A percentile compares a stretch with the other conserved stretches of the same genome.
These are phyloP conservation scores for Phytophthora ohioensis DNA, from an alignment of 352 stramenopile species.

Conservation along the genomic window DNA sequence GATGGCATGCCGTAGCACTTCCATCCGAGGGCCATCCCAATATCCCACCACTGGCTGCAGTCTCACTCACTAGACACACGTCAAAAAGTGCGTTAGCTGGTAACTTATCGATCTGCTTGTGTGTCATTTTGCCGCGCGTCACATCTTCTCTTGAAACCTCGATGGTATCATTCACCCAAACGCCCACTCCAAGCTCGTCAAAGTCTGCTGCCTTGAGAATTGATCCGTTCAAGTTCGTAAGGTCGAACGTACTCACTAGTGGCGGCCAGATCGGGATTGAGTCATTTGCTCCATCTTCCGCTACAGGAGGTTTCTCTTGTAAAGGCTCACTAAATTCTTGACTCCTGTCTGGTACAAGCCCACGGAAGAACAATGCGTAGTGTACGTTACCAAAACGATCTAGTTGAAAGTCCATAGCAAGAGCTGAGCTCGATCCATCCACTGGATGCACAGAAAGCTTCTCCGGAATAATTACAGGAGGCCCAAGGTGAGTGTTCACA, in stretches of 20 bases:
- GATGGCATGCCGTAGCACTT: constrained; percentile 48
- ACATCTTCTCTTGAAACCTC: constrained; percentile 77
- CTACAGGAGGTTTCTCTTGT: not conserved
- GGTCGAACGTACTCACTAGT: constrained; percentile 51
- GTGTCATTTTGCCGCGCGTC: constrained; percentile 46
- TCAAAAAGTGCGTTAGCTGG: constrained; percentile 76
- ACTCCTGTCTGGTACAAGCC: constrained; percentile 52
- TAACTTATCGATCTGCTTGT: constrained; percentile 75
- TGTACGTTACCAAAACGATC: constrained; percentile 76
- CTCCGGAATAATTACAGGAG: constrained; percentile 50
- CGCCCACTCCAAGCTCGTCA: constrained; percentile 64
- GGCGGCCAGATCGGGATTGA: constrained; percentile 56
- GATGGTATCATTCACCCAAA: constrained; percentile 83
- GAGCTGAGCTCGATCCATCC: constrained; percentile 50
- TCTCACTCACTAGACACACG: constrained; percentile 79
- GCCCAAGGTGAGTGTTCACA: constrained; percentile 62
- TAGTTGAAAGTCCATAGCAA: constrained; percentile 65
- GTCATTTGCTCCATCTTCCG: constrained; percentile 19
- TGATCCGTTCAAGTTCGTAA: constrained; percentile 50
- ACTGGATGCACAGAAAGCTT: constrained; percentile 49
- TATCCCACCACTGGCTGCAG: constrained; percentile 68
- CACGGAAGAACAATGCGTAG: constrained; percentile 79
- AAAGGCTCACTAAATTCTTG: constrained; percentile 11
- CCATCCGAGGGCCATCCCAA: constrained; percentile 54
- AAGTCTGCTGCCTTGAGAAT: constrained; percentile 63